Base-by-base conservation (phyloP, 2,329 filamentous ascomycete genomes). In the Neurospora sp. region DNA sequence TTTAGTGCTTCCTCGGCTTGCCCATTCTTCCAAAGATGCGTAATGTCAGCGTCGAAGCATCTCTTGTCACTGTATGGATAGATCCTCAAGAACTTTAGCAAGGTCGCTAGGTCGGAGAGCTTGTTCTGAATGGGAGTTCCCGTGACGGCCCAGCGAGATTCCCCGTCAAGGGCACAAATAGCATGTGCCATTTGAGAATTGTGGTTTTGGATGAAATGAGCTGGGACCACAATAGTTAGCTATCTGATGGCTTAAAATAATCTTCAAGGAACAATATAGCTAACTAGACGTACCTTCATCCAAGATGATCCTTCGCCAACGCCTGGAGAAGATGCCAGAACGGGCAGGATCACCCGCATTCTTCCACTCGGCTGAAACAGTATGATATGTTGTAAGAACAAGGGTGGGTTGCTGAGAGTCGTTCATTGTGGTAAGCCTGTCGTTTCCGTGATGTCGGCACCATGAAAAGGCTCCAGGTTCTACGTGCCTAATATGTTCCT, bases 81-180 rank as follows among this genome's bases (percentile, higher is more conserved):
- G 0, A 77, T 79, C 6, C 76, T 75, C 15, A 85, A 75, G 68
- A 85, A 86, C 36, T 79, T 79, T 0, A 86, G 74, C 0, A 85
- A 76, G 1, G 78, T 77, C 0, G 79, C 76, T 6, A 86, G 76
- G 66, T 86, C 84, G 1, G 74, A 74, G 0, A 84, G 75, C 0
- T 75, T 75, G 66, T 86, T 86, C 65, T 85, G 83, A 0, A 86
- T 81, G 0, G 84, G 83, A 0, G 84, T 86, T 0, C 83, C 83
- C 0, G 82, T 85, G 0, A 86, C 79, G 1, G 80, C 81, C 84
- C 83, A 86, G 6, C 83, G 78, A 2, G 75, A 76, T 17, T 72
- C 71, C 0, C 80, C 76, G 0, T 80, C 71, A 0, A 86, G 75
- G 2, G 76, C 76, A 39, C 78, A 82, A 0, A 81, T 74, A 1